Evolutionary conservation across 768 basidiomycete genomes (phyloP), one percentile per base, ranked within the genome.

Genomic region (Dendrothele bispora): DNA sequence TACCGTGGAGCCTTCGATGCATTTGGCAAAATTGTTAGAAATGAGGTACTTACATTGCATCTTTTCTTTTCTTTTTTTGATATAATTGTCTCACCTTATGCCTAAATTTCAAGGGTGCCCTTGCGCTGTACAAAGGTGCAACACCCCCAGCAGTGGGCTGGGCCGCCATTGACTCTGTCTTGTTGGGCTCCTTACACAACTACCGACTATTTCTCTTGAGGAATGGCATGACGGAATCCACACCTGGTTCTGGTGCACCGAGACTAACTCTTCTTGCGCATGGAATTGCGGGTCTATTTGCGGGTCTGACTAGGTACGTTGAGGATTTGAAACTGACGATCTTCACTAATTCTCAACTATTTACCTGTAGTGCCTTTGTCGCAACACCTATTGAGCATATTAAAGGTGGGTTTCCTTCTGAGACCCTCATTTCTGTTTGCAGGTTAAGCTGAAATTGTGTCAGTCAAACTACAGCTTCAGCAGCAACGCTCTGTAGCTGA

Each of bases 311-410:
- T 3, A 87, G 86, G 78, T 84, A 58, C 50, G 52, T 47, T 49
- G 18, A 28, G n/a, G n/a, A n/a, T n/a, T n/a, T n/a, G n/a, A n/a
- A n/a, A n/a, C n/a, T n/a, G n/a, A n/a, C n/a, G n/a, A n/a, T n/a
- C n/a, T n/a, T n/a, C n/a, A n/a, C n/a, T n/a, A n/a, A n/a, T n/a
- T n/a, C n/a, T n/a, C n/a, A n/a, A n/a, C n/a, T n/a, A n/a, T n/a
- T n/a, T n/a, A n/a, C 25, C 43, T 43, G 26, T 53, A 88, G 86
- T 57, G 79, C 86, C 11, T 47, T 83, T 15, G 64, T 90, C 22
- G 87, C 89, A 5, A 88, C 86, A 12, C 88, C 89, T 1, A 77
- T 91, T 29, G 90, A 92, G 61, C 74, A 83, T 45, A 68, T 92
- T 51, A 92, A 92, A 78, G 82, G 83, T 76, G 38, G 37, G 50